Conservation (phyloP, 2,329 filamentous ascomycete species). For the Clonostachys solani region DNA sequence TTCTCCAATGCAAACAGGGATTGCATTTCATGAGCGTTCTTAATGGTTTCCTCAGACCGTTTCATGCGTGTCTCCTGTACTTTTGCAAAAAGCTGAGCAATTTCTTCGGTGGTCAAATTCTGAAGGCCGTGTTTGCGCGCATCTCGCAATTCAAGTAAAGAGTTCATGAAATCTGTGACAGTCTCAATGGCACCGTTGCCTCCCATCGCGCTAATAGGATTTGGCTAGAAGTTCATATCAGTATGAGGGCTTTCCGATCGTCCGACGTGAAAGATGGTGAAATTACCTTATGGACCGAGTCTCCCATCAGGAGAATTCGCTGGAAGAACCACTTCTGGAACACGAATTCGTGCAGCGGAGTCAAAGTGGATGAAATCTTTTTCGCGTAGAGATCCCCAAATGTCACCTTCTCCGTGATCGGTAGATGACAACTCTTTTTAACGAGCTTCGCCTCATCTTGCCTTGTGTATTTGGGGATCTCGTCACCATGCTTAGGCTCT, state of each 20-base stretch:
- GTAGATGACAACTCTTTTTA: constrained; percentile 10
- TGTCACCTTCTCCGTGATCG: constrained; percentile 13
- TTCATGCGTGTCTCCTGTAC: not conserved
- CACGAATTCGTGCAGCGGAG: constrained; percentile 22
- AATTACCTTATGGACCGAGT: constrained; percentile 25
- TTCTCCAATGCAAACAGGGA: not conserved
- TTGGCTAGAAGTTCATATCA: no score
- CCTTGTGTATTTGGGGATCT: constrained; percentile 24
- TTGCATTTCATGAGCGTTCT: not conserved
- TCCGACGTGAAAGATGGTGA: no score
- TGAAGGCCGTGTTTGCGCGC: constrained; percentile 1
- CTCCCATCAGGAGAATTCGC: constrained; percentile 21
- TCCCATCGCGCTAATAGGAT: constrained; percentile 14
- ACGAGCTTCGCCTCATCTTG: constrained; percentile 21
- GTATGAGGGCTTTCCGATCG: no score
- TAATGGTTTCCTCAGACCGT: not conserved
- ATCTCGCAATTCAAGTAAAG: constrained; percentile 2
- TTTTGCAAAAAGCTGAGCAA: not conserved
- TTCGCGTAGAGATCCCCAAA: constrained; percentile 20
- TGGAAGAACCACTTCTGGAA: constrained; percentile 24
- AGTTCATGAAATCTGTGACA: not conserved
- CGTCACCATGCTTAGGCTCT: constrained; percentile 16
- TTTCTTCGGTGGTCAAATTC: constrained; percentile 1
- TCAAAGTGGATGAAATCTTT: constrained; percentile 17
- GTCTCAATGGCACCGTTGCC: constrained; percentile 16